Conservation (phyloP, 306 rosid genomes). For the Vigna reflexopilosa region DNA sequence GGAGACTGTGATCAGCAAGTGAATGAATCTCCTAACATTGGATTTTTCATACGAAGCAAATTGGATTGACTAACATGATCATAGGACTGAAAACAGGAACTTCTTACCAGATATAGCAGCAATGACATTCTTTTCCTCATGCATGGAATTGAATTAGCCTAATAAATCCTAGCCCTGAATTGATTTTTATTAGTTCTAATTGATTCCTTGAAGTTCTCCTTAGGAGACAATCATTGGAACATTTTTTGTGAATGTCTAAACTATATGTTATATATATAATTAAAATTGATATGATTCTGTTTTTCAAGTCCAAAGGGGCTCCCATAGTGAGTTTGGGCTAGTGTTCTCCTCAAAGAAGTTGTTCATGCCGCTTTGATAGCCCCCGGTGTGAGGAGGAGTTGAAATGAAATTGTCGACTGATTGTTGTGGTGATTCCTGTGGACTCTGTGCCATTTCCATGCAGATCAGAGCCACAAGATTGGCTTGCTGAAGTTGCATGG, state of each 20-base stretch:
- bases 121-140: constrained; percentile 29
- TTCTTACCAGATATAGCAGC: constrained; percentile 17
- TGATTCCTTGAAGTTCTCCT: constrained; percentile 62
- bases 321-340: constrained; percentile 61
- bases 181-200: constrained; percentile 36
- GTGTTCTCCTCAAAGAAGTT: constrained; percentile 61
- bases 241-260: neutral
- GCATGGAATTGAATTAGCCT: constrained; percentile 15
- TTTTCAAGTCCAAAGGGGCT: constrained; percentile 80
- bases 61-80: neutral
- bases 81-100: neutral
- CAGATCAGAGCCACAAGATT: constrained; percentile 76
- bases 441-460: constrained; percentile 77
- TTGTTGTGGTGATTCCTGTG: constrained; percentile 59
- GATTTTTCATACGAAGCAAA: neutral
- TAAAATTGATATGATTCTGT: constrained; percentile 13
- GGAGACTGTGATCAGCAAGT: neutral
- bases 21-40: neutral
- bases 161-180: constrained; percentile 38
- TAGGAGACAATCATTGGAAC: constrained; percentile 60
- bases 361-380: constrained; percentile 50
- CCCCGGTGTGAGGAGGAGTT: constrained; percentile 34
- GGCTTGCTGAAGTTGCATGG: constrained; percentile 87
- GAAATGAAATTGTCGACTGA: constrained; percentile 54
- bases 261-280: neutral